Evolutionary conservation across 208 protist species (phyloP).

Genomic region (Acanthamoeba royreba): DNA sequence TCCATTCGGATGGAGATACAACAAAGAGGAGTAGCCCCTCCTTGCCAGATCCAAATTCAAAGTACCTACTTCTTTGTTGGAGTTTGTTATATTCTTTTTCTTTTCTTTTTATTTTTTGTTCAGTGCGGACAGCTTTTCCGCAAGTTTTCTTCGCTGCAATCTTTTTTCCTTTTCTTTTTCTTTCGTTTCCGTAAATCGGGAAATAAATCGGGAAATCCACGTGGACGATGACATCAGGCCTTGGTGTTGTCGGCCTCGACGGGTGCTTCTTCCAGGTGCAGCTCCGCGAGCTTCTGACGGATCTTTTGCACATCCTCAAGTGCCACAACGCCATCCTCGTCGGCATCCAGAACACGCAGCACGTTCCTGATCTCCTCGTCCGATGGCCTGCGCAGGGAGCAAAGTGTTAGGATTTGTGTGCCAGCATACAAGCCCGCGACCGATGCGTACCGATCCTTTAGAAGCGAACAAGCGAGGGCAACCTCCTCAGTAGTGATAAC

Average conservation of each 20-base stretch:
- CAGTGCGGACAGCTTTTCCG: no score
- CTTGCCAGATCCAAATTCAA: background rate
- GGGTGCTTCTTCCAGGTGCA: background rate
- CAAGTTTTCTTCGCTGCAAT: no score
- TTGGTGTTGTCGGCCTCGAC: no score
- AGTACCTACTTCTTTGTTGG: background rate
- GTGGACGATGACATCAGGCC: no score
- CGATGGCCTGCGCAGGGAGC: background rate
- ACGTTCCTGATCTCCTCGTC: constrained; percentile 40
- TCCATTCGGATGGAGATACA: no score
- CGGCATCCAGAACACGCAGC: background rate
- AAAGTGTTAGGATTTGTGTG: no score
- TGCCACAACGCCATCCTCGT: constrained; percentile 12
- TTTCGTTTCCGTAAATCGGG: no score
- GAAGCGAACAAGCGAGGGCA: background rate
- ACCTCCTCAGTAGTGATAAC: constrained; percentile 46
- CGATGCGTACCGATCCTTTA: constrained; percentile 24
- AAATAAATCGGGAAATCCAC: no score
- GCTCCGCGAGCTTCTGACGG: background rate
- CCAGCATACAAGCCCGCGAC: background rate
- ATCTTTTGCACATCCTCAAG: constrained; percentile 24
- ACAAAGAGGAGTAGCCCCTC: no score
- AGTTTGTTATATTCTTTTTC: no score
- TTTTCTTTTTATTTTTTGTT: no score
- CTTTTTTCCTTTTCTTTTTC: no score